Evolutionary conservation across 306 rosid species (phyloP), one percentile per base, ranked within the genome.

Genomic region (Casuarina glauca): DNA sequence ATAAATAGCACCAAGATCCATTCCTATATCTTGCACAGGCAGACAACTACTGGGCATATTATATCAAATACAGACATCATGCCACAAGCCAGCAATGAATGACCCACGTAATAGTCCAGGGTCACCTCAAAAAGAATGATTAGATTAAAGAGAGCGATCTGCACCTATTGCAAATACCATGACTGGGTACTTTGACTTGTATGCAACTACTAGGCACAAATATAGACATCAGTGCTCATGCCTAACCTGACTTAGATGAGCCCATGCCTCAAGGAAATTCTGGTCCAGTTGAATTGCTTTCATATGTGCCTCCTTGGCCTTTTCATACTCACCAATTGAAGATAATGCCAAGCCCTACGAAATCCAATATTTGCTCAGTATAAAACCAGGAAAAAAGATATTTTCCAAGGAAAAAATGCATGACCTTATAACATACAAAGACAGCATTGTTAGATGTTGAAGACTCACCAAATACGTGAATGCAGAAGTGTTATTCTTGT

Each of bases 201-300:
- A 20, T 58, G 72, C 9, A 51, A 70, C 20, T 57, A 79, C 71
- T 12, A 15, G 51, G 19, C 49, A 78, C 74, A 60, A 11, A 69
- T 67, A 76, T 39, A 4, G 39, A 35, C 44, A 64, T 48, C 41
- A 63, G 44, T 53, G 5, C 49, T 35, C 71, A 69, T 6, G 74
- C 60, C 54, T 89, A 26, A 93, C 97, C 98, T 89, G 98, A 74
- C 91, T 84, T 76, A 93, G 88, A 86, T 91, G 92, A 76, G 81
- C 91, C 98, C 98, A 87, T 68, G 97, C 97, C 88, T 91, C 97
- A 9, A 89, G 95, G 70, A 93, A 93, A 79, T 79, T 90, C 69
- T 60, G 78, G 82, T 93, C 97, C 82, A 91, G 72, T 79, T 88
- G 88, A 83, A 93, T 88, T 26, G 98, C 79, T 82, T 82, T 91